Conservation (phyloP, 345 rosid genomes). For the Rhodamnia rubescens region DNA sequence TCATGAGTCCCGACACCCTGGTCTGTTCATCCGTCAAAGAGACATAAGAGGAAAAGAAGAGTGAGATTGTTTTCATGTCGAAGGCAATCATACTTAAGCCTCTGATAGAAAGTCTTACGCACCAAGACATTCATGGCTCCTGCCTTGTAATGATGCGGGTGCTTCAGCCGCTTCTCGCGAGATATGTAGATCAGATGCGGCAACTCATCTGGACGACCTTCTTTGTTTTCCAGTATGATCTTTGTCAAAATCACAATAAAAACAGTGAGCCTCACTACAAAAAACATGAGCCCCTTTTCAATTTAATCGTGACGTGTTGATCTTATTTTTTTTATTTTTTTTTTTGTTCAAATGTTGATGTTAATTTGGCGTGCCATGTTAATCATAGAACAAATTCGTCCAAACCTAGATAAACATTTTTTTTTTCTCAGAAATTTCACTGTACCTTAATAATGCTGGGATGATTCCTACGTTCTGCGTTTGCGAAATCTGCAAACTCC, state of each 20-base stretch:
- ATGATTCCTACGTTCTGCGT: constrained; percentile 28
- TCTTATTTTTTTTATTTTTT: background rate
- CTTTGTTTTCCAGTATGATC: constrained; percentile 43
- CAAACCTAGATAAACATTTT: no score
- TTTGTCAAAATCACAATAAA: background rate
- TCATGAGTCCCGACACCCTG: constrained; percentile 58
- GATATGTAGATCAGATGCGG: constrained; percentile 45
- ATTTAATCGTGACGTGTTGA: background rate
- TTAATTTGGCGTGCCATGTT: background rate
- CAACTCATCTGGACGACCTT: constrained; percentile 12
- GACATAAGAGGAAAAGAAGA: background rate
- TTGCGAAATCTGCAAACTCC: constrained; percentile 31
- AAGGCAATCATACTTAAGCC: background rate
- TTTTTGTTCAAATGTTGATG: background rate
- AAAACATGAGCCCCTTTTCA: background rate
- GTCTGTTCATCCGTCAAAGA: constrained; percentile 9
- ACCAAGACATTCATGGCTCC: constrained; percentile 79
- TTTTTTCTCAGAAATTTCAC: background rate
- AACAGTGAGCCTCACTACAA: background rate
- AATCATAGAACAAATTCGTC: background rate
- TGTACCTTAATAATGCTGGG: constrained; percentile 44
- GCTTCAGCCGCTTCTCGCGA: constrained; percentile 49
- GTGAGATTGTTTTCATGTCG: background rate
- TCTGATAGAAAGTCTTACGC: background rate
- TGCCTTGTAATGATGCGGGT: background rate